Evolutionary conservation across 208 protist species (phyloP), one percentile per base, ranked within the genome.

Genomic region (Naegleria lovaniensis): DNA sequence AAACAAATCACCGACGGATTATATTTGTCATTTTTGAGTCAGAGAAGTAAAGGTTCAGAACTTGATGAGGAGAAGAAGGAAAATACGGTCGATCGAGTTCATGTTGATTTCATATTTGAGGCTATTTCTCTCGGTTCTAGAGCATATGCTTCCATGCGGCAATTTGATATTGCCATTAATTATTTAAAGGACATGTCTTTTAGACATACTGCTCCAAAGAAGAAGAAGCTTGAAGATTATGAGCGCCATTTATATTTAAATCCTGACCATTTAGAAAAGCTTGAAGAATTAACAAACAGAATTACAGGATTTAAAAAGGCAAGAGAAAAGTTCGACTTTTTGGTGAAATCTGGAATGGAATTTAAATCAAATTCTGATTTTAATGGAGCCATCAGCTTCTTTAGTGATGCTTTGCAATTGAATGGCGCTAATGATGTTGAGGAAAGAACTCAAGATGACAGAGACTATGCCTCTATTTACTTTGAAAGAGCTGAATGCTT

Each of bases 401-500:
- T 85, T 29, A 48, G 3, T 48, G 40, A 85, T 13, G 40, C 83
- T 5, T 15, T 22, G 9, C 41, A 22, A 85, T 85, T 48, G 38
- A 85, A 39, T 29, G 15, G 9, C n/a, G 3, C 13, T 43, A 7
- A 48, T 43, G 33, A 51, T 2, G 39, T 0, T 48, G 83, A 48
- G 41, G 39, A 85, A 29, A 85, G 15, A 29, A 48, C 40, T 40
- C 39, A 85, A 48, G 33, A 85, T 48, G 39, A 39, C 15, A 85
- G 83, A 39, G 83, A 85, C 29, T 48, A 48, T 48, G 40, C 39
- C 0, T 38, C 15, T 48, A 13, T 48, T 48, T 43, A 43, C 38
- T 85, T 85, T 85, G 83, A 85, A 48, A 85, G 83, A 85, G 83
- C 83, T 25, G 83, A 85, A 85, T 85, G 83, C 38, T 85, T 48